A percentile compares a stretch with the other conserved stretches of the same genome.
Evolutionary conservation across 1,284 basidiomycete genomes (phyloP).

Genomic region (Phylloporus sp.): DNA sequence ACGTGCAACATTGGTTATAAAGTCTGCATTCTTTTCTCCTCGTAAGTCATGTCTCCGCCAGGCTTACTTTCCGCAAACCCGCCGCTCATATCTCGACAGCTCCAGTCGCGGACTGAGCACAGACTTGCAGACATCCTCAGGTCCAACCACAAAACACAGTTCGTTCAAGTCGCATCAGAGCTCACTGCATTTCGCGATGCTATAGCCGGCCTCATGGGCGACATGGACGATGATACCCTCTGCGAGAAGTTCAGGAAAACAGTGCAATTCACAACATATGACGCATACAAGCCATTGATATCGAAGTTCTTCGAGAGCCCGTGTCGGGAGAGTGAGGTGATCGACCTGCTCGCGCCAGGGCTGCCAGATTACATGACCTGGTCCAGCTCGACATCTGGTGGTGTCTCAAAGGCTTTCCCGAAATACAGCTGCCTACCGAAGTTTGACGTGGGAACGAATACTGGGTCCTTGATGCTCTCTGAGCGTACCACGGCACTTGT

Average conservation of each 20-base stretch:
- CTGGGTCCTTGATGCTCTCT: background rate
- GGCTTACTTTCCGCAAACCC: background rate
- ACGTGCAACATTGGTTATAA: too few species aligned
- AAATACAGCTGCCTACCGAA: conserved; percentile 13
- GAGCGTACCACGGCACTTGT: conserved; percentile 2
- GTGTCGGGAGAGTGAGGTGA: background rate
- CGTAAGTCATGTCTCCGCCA: background rate
- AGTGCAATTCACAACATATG: conserved; percentile 2
- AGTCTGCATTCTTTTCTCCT: too few species aligned
- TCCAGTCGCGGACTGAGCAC: background rate
- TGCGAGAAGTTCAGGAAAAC: conserved; percentile 5
- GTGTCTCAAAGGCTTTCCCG: conserved; percentile 16
- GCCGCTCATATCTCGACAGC: background rate
- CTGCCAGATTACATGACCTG: conserved; percentile 19
- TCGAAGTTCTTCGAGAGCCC: conserved; percentile 4
- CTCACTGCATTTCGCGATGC: conserved; percentile 7
- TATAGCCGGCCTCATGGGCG: background rate
- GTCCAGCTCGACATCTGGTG: conserved; percentile 25
- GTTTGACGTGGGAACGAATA: background rate
- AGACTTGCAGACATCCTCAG: background rate
- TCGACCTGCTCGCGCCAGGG: conserved; percentile 23
- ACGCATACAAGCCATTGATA: conserved; percentile 1
- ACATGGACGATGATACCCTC: conserved; percentile 5
- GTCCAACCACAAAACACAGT: conserved; percentile 1
- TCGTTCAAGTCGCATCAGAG: conserved; percentile 1